Percentiles rank a stretch among this genome's conserved stretches.
These are phyloP conservation scores for Saccharomyces jurei DNA, from an alignment of 805 yeast species.

Conservation along the genomic window DNA sequence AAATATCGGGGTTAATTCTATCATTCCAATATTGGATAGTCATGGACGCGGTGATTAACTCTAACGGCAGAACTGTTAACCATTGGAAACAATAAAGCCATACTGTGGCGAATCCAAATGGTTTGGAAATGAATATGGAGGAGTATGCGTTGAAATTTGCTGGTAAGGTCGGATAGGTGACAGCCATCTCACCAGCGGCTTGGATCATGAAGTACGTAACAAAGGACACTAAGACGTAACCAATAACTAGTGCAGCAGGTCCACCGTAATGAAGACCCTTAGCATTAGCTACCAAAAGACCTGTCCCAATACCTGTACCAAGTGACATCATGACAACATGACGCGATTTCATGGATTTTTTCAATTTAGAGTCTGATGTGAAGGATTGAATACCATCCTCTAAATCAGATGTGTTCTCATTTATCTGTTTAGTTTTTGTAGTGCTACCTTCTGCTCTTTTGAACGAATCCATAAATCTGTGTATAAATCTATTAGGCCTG, in stretches of 20 bases:
- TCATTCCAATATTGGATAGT: constrained; percentile 45
- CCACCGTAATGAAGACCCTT: constrained; percentile 38
- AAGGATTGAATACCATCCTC: constrained; percentile 10
- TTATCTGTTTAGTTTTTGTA: not conserved
- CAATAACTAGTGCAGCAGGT: constrained; percentile 42
- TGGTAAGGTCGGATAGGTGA: constrained; percentile 32
- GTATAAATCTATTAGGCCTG: not conserved
- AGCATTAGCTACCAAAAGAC: constrained; percentile 50
- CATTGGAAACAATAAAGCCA: constrained; percentile 62
- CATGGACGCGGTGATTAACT: constrained; percentile 51
- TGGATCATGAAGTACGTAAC: constrained; percentile 51
- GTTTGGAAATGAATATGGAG: constrained; percentile 47
- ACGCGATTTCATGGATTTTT: constrained; percentile 24
- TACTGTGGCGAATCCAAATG: constrained; percentile 66
- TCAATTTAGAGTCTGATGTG: constrained; percentile 8
- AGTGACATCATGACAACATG: constrained; percentile 70
- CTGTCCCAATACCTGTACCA: constrained; percentile 80
- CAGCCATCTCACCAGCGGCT: constrained; percentile 40
- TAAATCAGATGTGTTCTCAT: constrained; percentile 3
- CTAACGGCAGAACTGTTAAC: constrained; percentile 58
- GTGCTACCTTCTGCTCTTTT: constrained; percentile 12
- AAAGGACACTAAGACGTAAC: constrained; percentile 48
- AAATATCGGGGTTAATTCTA: constrained; percentile 42
- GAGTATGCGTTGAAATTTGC: constrained; percentile 36
- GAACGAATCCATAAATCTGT: constrained; percentile 18